These are phyloP conservation scores for Penicillium sclerotigenum DNA, from an alignment of 2,329 filamentous ascomycete genomes.

Conservation along the genomic window DNA sequence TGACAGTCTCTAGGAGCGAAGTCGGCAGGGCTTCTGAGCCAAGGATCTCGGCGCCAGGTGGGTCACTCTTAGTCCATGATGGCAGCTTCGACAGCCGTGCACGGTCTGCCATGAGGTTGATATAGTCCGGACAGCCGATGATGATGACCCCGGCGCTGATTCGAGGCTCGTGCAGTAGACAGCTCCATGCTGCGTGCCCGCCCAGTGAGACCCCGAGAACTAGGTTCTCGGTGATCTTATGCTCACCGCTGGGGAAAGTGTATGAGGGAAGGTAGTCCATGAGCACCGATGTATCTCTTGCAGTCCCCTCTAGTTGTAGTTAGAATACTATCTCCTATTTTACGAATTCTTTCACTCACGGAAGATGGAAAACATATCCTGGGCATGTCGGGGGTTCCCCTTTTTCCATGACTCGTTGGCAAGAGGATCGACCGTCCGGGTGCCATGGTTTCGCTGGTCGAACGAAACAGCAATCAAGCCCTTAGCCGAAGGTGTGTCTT, in stretches of 20 bases:
- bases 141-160: conserved; percentile 75
- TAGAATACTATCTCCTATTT: neutral
- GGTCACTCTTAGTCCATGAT: conserved; percentile 56
- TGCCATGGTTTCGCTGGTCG: conserved; percentile 91
- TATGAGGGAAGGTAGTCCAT: conserved; percentile 77
- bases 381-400: conserved; percentile 77
- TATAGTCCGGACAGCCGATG: conserved; percentile 87
- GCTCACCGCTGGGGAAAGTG: conserved; percentile 56
- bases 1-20: conserved; percentile 61
- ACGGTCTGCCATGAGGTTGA: conserved; percentile 74
- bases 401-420: conserved; percentile 76
- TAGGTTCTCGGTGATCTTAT: conserved; percentile 59
- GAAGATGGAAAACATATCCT: conserved; percentile 85
- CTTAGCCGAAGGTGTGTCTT: conserved; percentile 36
- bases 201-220: conserved; percentile 82
- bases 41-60: conserved; percentile 62
- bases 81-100: conserved; percentile 66
- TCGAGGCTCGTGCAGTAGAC: conserved; percentile 71
- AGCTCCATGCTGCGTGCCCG: conserved; percentile 84
- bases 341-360: conserved; percentile 47
- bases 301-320: conserved; percentile 56
- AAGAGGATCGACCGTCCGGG: conserved; percentile 61
- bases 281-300: conserved; percentile 69
- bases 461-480: conserved; percentile 80
- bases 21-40: conserved; percentile 75